Evolutionary conservation across 2,329 filamentous ascomycete genomes (phyloP), one percentile per base, ranked within the genome.

Genomic region (Blastomyces gilchristii): DNA sequence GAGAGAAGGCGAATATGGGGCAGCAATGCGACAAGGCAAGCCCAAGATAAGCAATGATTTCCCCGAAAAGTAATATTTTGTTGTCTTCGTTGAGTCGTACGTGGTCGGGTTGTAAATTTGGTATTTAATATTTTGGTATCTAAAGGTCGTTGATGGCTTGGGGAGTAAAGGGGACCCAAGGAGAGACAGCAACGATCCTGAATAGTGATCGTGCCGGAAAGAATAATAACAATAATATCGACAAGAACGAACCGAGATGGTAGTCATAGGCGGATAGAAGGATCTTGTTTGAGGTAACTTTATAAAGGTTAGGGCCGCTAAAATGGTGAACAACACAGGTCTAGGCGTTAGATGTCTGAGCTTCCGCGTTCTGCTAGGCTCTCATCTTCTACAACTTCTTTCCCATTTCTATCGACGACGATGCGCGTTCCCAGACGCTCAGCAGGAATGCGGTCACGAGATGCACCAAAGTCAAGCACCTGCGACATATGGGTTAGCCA

Each of bases 401-500:
- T 68, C 28, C 78, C 78, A 50, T 71, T 71, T 60, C 70, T 70
- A 65, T 79, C 76, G 61, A 80, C 78, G 18, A 78, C 80, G 63
- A 92, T 91, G 57, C 93, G 87, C 68, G 85, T 86, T 53, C 92
- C 92, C 54, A 93, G 85, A 69, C 92, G 85, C 67, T 88, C 86
- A 18, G 85, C 82, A 2, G 90, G 85, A 65, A 91, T 84, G 61
- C 93, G 93, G 71, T 99, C 94, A 68, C 94, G 88, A 58, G 90
- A 87, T 67, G 94, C 94, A 64, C 94, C 94, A 77, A 97, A 99
- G 77, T 99, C 94, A 65, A 99, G 87, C 68, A 99, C 93, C 94
- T 97, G 68, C 11, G 65, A 62, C 16, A 52, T 39, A 47, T 52
- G 50, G 45, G 31, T 69, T 64, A 69, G 66, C 68, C 61, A 68